phyloP scores from a whole-genome alignment of 208 protist genomes.

The Leishmania amazonensis region DNA sequence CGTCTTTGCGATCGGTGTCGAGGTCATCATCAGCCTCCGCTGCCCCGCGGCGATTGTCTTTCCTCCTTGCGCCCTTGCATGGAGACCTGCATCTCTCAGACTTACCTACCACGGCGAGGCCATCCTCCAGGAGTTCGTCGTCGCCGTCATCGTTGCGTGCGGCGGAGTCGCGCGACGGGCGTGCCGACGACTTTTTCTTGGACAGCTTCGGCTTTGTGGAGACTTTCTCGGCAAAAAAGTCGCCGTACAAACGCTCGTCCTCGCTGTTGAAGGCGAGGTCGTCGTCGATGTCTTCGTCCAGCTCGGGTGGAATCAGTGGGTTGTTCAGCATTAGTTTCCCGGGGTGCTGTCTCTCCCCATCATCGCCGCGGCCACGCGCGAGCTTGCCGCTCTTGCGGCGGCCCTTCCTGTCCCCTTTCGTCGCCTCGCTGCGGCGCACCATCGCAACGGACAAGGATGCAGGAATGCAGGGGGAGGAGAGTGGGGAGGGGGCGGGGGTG shows the following conservation, averaged over 20 bases:
- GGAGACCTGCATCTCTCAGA: constrained; percentile 22
- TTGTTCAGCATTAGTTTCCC: constrained; percentile 81
- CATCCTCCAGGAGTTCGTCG: constrained; percentile 42
- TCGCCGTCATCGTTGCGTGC: constrained; percentile 39
- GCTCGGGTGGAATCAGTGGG: constrained; percentile 78
- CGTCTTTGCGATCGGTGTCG: constrained; percentile 65
- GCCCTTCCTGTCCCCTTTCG: constrained; percentile 12
- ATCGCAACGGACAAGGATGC: not conserved
- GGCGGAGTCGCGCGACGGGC: not conserved
- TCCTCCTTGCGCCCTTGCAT: not conserved
- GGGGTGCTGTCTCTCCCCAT: constrained; percentile 47
- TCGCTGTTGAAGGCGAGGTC: constrained; percentile 92
- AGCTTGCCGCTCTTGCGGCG: constrained; percentile 11
- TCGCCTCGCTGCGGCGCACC: constrained; percentile 19
- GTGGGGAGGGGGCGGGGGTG: not conserved
- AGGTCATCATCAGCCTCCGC: constrained; percentile 49
- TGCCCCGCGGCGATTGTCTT: not conserved
- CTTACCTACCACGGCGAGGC: constrained; percentile 53
- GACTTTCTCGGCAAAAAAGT: constrained; percentile 62
- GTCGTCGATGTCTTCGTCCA: constrained; percentile 92
- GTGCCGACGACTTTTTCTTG: constrained; percentile 35
- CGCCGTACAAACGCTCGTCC: constrained; percentile 86
- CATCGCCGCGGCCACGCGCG: constrained; percentile 17
- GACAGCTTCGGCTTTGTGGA: constrained; percentile 18
- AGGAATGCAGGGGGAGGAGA: not conserved